Base-by-base conservation (phyloP, 1,139 yeast genomes). In the Kodamaea derodonti region DNA sequence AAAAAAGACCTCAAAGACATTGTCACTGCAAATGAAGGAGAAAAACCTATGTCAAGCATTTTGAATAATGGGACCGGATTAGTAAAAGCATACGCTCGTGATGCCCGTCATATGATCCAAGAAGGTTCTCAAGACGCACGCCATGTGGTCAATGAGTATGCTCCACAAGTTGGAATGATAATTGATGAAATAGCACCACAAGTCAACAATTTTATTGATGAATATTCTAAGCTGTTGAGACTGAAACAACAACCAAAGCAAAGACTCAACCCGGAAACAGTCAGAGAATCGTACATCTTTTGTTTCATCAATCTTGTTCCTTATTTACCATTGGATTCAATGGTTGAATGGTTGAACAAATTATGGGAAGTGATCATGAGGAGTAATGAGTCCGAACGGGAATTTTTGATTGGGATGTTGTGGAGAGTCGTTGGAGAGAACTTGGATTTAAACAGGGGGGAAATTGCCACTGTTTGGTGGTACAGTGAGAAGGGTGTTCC, bases 391-490 rank as follows among this genome's bases (percentile, higher is more conserved):
- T 29, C 24, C 2, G 76, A 70, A 39, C 35, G 37, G 13, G 33
- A 33, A 2, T 69, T 57, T 33, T 54, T 69, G 39, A 38, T 43
- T 2, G 44, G 43, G 3, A 52, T 56, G 38, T 47, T 67, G 29
- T 69, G 76, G 75, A 61, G 57, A 37, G 60, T 65, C 2, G 36
- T 70, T 12, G 65, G 74, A 41, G 73, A 68, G 41, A 68, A 66
- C 39, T 62, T 78, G 41, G 84, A 80, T 43, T 62, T 79, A 37
- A 75, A 76, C 43, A 62, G 84, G 42, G 75, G 82, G 3, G 80
- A 75, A 35, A 47, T 79, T 26, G 92, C 82, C 3, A 72, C 80
- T 37, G 57, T 61, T 22, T 84, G 90, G 88, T 84, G 84, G 84
- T 78, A 75, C 43, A 56, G 52, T 29, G 41, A 33, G 2, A 47